phyloP scores from a whole-genome alignment of 371 early-diverging fungal genomes.

The Mortierella sp. region DNA sequence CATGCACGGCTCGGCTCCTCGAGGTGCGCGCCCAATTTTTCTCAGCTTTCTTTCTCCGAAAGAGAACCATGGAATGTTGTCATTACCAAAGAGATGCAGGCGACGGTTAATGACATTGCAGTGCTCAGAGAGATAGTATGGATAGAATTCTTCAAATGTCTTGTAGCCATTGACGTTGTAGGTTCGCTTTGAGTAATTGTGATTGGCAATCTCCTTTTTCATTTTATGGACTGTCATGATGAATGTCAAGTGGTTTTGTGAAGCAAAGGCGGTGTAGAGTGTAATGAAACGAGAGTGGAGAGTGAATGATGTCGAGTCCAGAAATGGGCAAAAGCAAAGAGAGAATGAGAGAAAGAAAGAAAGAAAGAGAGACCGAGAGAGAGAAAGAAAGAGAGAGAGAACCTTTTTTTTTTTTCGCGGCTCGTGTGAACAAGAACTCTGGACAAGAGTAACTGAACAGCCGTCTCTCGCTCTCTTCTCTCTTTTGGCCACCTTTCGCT shows the following conservation, averaged over 20 bases:
- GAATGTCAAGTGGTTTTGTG: background rate
- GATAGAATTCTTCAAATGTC: slow-evolving; percentile 68
- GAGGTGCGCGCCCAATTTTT: no score
- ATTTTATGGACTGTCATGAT: slow-evolving; percentile 27
- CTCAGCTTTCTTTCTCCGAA: no score
- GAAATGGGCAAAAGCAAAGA: background rate
- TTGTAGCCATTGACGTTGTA: slow-evolving; percentile 63
- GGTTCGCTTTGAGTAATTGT: slow-evolving; percentile 61
- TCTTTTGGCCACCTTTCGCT: no score
- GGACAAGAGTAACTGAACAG: no score
- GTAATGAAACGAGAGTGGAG: background rate
- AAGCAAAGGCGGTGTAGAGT: no score
- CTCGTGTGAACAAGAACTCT: no score
- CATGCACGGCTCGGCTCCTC: background rate
- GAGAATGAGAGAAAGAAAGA: background rate
- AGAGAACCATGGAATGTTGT: no score
- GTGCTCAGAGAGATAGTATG: slow-evolving; percentile 76
- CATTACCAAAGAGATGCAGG: slow-evolving; percentile 63
- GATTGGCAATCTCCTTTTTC: slow-evolving; percentile 58
- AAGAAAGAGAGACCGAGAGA: background rate
- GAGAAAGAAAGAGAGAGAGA: no score
- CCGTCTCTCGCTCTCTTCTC: no score
- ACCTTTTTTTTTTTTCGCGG: no score
- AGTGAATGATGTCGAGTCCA: no score
- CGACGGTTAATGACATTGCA: slow-evolving; percentile 65